Evolutionary conservation across 768 basidiomycete species (phyloP).

Genomic region (Lactarius pseudohatsudake): DNA sequence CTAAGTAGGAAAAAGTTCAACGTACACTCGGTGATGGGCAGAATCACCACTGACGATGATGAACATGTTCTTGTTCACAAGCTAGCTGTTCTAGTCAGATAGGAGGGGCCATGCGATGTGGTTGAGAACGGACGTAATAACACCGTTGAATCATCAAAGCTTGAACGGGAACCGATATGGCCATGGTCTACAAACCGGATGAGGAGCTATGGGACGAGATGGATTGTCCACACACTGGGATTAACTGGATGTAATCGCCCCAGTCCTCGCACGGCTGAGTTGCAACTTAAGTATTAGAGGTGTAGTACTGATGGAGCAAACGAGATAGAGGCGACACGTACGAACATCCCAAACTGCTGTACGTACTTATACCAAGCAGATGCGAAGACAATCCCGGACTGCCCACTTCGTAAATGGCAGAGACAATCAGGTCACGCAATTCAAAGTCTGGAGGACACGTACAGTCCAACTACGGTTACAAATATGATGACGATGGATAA

Average conservation of each 20-base stretch:
- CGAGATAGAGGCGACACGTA: background rate
- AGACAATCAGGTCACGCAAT: background rate
- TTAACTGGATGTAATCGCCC: background rate
- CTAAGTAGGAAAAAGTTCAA: background rate
- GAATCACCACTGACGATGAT: background rate
- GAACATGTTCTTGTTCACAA: background rate
- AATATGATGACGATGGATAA: background rate
- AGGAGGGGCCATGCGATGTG: too few relatives aligned
- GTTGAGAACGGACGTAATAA: background rate
- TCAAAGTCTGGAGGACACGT: background rate
- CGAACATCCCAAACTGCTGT: background rate
- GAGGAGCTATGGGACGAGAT: background rate
- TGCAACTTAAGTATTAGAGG: background rate
- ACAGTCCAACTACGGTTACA: slow-evolving; percentile 10
- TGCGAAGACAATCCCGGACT: background rate
- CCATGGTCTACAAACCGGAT: background rate
- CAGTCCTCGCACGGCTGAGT: background rate
- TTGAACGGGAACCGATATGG: background rate
- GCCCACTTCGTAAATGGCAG: background rate
- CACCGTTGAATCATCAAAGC: slow-evolving; percentile 7
- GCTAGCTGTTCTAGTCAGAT: background rate
- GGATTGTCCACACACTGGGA: background rate
- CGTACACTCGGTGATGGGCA: background rate
- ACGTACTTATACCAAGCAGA: background rate
- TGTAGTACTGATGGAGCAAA: background rate